These are phyloP conservation scores for Kazachstania bromeliacearum DNA, from an alignment of 805 yeast species.

Conservation along the genomic window DNA sequence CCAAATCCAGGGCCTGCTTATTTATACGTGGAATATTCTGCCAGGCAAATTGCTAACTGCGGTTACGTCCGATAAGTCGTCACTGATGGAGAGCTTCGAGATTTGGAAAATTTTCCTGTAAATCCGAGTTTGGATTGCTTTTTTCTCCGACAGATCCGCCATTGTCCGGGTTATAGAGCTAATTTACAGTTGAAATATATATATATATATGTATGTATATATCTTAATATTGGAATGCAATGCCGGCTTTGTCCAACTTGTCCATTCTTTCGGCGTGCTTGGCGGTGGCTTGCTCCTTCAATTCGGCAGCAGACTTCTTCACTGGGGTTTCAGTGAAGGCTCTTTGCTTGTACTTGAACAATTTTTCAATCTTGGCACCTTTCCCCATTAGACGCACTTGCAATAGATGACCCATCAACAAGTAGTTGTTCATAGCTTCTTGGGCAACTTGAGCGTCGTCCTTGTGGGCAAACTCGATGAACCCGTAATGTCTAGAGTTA, in stretches of 20 bases:
- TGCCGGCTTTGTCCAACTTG: slow-evolving; percentile 30
- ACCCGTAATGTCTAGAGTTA: slow-evolving; percentile 83
- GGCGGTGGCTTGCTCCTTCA: slow-evolving; percentile 26
- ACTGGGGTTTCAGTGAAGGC: slow-evolving; percentile 26
- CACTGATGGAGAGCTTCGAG: too few relatives aligned
- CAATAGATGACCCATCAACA: slow-evolving; percentile 77
- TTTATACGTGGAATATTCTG: too few relatives aligned
- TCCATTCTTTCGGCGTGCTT: slow-evolving; percentile 29
- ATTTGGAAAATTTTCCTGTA: too few relatives aligned
- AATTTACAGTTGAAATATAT: too few relatives aligned
- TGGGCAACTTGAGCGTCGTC: slow-evolving; percentile 83
- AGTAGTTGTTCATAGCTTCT: slow-evolving; percentile 93
- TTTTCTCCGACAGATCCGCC: too few relatives aligned
- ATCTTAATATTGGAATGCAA: slow-evolving; percentile 31
- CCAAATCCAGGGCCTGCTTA: too few relatives aligned
- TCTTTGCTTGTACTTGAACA: slow-evolving; percentile 29
- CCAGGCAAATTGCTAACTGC: too few relatives aligned
- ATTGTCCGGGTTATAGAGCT: too few relatives aligned
- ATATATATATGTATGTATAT: too few relatives aligned
- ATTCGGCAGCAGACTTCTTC: slow-evolving; percentile 24
- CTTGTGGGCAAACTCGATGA: slow-evolving; percentile 64
- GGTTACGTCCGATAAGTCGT: too few relatives aligned
- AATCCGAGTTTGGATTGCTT: too few relatives aligned
- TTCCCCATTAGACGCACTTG: slow-evolving; percentile 48
- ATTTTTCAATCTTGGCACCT: slow-evolving; percentile 37